Base-by-base conservation (phyloP, 2,329 filamentous ascomycete species). In the Chaetomiaceae sp. region DNA sequence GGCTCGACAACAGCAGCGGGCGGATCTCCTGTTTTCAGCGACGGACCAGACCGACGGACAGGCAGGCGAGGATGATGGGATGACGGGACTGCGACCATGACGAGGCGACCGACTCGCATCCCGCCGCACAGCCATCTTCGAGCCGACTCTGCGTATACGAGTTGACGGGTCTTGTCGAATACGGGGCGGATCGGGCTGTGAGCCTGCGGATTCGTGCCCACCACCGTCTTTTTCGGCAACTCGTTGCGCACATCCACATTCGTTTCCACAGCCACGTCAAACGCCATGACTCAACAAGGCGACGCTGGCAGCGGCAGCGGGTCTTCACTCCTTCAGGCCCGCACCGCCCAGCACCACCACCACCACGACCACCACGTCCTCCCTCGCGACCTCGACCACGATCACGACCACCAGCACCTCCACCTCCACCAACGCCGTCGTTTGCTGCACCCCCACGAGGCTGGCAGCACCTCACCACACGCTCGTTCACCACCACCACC, bases 261-360 rank as follows among this genome's bases (percentile, higher is more conserved):
- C 48, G 48, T 47, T 47, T 20, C 37, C 38, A 38, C 46, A 52
- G 55, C 53, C 56, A 65, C 68, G 62, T 24, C 48, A 47, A 41
- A 57, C 66, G 65, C 64, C 53, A 73, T 73, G 70, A 68, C 66
- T 62, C 66, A 68, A 63, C 63, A 65, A 36, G 41, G 33, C 41
- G 48, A 40, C 22, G 22, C 5, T 60, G 62, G 59, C 56, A 65
- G 62, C 60, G 62, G 59, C 56, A 65, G 62, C 62, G 68, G 67
- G 67, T 64, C 70, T 69, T 70, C 70, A 71, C 68, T 73, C 65
- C 58, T 67, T 70, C 69, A 72, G 70, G 62, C 68, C 65, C 69
- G 65, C 58, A 55, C 35, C 39, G 38, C 45, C 34, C 45, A 24
- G 55, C 57, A 59, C 42, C 51, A 59, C 60, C 61, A 60, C 50